Evolutionary conservation across 805 yeast genomes (phyloP), one percentile per base, ranked within the genome.

Genomic region (Candida sakaeoensis): DNA sequence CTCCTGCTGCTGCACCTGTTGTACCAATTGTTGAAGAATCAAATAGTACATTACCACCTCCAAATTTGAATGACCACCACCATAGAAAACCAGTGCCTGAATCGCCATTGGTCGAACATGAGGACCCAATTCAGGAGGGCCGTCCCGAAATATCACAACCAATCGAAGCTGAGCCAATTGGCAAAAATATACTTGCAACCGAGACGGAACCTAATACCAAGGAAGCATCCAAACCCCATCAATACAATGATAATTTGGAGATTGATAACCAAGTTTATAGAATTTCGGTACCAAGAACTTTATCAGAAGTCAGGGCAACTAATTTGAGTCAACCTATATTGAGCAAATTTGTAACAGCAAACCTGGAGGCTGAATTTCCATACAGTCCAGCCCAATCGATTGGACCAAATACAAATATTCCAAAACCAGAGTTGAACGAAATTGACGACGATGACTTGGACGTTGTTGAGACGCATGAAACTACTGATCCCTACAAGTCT

Each of bases 371-470:
- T 18, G 24, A 31, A 12, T 5, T 5, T n/a, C 12, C 15, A 8
- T 6, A 31, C 19, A 31, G 34, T 31, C 37, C 37, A 12, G 26
- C 26, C n/a, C 21, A 33, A 24, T 33, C 36, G 15, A 24, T 33
- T 9, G 12, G 8, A 25, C n/a, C 21, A 27, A 19, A 36, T n/a
- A 13, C 33, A 36, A 27, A 27, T 14, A 36, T 36, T 18, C 33
- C 26, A 19, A 27, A 27, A 27, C 39, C 39, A 6, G 25, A 36
- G 21, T 36, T 36, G 33, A 32, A 32, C 32, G 41, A 37, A 5
- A 18, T 31, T 8, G 36, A 31, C 5, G 41, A 37, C 24, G 32
- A 16, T 17, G 31, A 34, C 5, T 16, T 24, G 17, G 33, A 26
- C 19, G 8, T 8, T 23, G 37, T 24, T 9, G 13, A 6, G 4